Conservation (phyloP, 805 yeast species). For the Saccharomycopsis guyanensis region DNA sequence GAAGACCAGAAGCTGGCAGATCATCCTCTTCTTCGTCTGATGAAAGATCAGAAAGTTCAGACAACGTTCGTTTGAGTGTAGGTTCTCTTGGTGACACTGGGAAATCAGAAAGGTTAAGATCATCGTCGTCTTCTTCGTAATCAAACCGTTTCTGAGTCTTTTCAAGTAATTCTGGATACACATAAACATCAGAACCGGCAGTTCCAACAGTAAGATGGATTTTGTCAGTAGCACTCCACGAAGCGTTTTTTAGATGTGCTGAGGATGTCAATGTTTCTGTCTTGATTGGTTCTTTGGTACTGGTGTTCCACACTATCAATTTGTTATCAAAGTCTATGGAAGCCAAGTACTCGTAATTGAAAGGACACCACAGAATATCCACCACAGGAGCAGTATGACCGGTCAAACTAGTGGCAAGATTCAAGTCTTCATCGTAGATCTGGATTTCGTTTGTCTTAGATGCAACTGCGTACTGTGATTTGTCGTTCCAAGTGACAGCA, state of each 20-base stretch:
- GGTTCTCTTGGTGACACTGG: slow-evolving; percentile 3
- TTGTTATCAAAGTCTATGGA: slow-evolving; percentile 44
- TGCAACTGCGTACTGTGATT: slow-evolving; percentile 72
- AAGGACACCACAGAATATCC: slow-evolving; percentile 52
- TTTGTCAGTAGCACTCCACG: slow-evolving; percentile 29
- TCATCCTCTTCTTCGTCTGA: slow-evolving; percentile 41
- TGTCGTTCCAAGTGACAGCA: slow-evolving; percentile 41
- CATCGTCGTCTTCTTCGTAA: slow-evolving; percentile 26
- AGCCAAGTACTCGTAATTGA: slow-evolving; percentile 51
- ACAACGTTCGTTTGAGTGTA: slow-evolving; percentile 5
- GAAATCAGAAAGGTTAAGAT: slow-evolving; percentile 23
- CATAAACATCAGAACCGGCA: slow-evolving; percentile 34
- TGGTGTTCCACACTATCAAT: slow-evolving; percentile 50
- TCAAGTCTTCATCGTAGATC: slow-evolving; percentile 28
- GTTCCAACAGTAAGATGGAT: slow-evolving; percentile 30
- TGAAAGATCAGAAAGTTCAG: slow-evolving; percentile 29
- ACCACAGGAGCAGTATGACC: slow-evolving; percentile 29
- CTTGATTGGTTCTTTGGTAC: slow-evolving; percentile 28
- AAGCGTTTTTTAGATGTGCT: slow-evolving; percentile 26
- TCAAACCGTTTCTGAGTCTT: slow-evolving; percentile 17
- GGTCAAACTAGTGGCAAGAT: slow-evolving; percentile 25
- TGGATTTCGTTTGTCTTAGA: slow-evolving; percentile 40
- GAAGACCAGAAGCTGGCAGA: background rate
- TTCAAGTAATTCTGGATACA: slow-evolving; percentile 23
- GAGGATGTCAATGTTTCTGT: slow-evolving; percentile 26